Evolutionary conservation across 345 rosid species (phyloP), one percentile per base, ranked within the genome.

Genomic region (Moricandia moricandioides): DNA sequence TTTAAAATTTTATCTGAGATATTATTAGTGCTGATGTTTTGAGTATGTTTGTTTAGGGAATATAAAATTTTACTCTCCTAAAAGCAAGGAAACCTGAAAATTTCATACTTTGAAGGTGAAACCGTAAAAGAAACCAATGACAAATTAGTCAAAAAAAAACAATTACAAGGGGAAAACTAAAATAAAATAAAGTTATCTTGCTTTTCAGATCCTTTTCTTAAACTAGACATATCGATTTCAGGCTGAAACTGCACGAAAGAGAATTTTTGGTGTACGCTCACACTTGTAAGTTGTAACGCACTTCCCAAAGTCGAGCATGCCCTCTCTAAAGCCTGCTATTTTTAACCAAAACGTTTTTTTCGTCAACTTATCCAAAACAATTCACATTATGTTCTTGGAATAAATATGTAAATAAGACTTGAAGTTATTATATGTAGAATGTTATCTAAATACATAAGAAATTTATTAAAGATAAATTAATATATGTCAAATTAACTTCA

Each of bases 251-350:
- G 69, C 29, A 43, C 10, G 69, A 63, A 69, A 69, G 11, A 62
- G 30, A 47, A 29, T n/a, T 11, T 0, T 18, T 69, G 64, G 75
- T 39, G 80, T 77, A 81, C 73, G 84, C 77, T 72, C 76, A 71
- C 57, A 71, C 76, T 47, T 47, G 52, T 47, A 47, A 47, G 52
- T 71, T 70, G 79, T 69, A 58, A 33, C 79, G 4, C 66, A 60
- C 73, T 75, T 66, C 43, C 75, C 73, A 69, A 78, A 47, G 52
- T 29, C 43, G 16, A 54, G 58, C 58, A 66, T 70, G 62, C 49
- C 47, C 69, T 33, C 64, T 59, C 54, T 60, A 74, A 74, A 74
- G 78, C 78, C 65, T 56, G 71, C 43, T 9, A 2, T 52, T 33
- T 31, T 51, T 62, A 54, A 30, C 52, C 39, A 34, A 24, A 56